Conservation (phyloP, 2,329 filamentous ascomycete genomes). For the Sporothrix schenckii region DNA sequence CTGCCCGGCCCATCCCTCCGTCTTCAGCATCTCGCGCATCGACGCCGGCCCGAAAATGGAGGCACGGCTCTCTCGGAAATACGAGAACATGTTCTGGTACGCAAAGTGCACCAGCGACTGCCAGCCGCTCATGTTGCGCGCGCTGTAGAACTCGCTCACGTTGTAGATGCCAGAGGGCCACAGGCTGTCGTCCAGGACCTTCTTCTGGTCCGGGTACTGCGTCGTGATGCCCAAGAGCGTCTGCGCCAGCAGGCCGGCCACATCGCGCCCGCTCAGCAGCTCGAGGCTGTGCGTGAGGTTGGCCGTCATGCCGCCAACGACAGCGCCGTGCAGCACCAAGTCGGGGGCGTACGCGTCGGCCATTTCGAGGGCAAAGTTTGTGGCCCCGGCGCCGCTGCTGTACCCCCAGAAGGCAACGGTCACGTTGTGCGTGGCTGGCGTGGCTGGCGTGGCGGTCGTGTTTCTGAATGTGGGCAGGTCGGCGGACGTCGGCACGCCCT, state of each 20-base stretch:
- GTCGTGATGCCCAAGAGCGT: constrained; percentile 42
- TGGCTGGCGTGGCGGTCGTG: neutral
- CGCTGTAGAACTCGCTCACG: constrained; percentile 42
- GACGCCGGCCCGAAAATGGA: constrained; percentile 34
- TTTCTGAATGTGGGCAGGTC: neutral
- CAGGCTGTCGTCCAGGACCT: constrained; percentile 39
- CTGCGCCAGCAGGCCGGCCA: constrained; percentile 44
- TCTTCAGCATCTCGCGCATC: constrained; percentile 4
- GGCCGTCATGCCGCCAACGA: constrained; percentile 49
- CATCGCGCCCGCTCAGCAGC: constrained; percentile 41
- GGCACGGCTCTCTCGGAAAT: constrained; percentile 45
- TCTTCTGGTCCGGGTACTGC: constrained; percentile 41
- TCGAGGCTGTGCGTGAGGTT: constrained; percentile 44
- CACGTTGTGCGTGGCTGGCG: constrained; percentile 39
- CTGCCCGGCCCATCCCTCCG: constrained; percentile 40
- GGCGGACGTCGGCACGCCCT: neutral
- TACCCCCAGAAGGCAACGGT: constrained; percentile 54
- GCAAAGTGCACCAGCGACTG: constrained; percentile 40
- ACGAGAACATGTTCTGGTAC: constrained; percentile 45
- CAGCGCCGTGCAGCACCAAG: constrained; percentile 48
- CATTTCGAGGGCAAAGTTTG: constrained; percentile 49
- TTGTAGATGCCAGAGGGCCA: constrained; percentile 41
- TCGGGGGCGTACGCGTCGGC: constrained; percentile 52
- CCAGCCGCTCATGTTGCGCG: constrained; percentile 39
- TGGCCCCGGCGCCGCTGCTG: constrained; percentile 53